phyloP scores from a whole-genome alignment of 441 rosid genomes.

The Rhodomyrtus psidioides region DNA sequence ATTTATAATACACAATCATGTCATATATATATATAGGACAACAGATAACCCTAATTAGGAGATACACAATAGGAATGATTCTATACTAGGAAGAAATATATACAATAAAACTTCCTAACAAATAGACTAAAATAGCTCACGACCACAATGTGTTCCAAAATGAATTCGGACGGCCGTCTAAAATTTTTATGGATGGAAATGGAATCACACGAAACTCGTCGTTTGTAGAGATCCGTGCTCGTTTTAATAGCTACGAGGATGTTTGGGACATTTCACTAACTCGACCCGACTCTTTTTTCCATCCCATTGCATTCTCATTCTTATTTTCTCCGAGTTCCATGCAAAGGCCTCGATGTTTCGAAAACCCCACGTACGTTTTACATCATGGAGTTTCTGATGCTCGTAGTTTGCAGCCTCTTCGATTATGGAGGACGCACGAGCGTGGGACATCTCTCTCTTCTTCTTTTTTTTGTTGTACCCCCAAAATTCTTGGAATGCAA shows the following conservation, averaged over 20 bases:
- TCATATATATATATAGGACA: too few species aligned
- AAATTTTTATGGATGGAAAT: neutral
- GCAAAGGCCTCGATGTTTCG: neutral
- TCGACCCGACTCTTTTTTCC: neutral
- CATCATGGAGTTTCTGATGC: neutral
- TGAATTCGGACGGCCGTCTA: neutral
- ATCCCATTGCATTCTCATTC: neutral
- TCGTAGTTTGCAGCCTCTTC: neutral
- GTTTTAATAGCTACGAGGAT: neutral
- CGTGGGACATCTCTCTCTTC: neutral
- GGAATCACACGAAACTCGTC: neutral
- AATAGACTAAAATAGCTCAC: too few species aligned
- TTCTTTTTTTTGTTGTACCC: accelerated
- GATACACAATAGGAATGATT: too few species aligned
- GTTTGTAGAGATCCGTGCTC: neutral
- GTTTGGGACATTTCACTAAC: neutral
- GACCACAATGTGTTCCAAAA: neutral
- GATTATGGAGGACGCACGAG: neutral
- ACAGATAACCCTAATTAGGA: too few species aligned
- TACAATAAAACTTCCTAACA: too few species aligned
- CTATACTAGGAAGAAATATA: too few species aligned
- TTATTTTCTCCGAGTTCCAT: neutral
- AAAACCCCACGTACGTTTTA: neutral
- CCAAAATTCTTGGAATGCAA: neutral
- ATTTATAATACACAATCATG: too few species aligned